Conservation (phyloP, 306 rosid species). For the Vachellia collinsii region DNA sequence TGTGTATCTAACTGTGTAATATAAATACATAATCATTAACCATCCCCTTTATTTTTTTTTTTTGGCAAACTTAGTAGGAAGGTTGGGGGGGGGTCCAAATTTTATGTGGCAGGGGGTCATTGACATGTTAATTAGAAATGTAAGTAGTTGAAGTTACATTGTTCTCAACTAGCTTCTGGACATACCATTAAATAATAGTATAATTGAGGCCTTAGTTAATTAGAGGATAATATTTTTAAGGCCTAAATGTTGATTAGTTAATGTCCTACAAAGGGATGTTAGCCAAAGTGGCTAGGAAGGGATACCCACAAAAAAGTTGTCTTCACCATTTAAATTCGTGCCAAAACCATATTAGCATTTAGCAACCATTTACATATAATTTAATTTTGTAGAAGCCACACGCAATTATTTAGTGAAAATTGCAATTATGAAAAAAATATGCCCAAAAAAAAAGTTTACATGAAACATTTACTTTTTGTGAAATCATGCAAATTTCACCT, state of each 20-base stretch:
- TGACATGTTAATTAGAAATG: not conserved
- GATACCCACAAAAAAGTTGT: not conserved
- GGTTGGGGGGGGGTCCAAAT: not conserved
- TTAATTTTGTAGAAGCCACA: not conserved
- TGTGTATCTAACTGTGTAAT: not conserved
- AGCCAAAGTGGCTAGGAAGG: not conserved
- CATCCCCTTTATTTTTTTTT: not conserved
- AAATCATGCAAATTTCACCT: not conserved
- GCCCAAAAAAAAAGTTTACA: not conserved
- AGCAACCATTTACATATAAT: too few relatives aligned
- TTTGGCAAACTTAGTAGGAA: not conserved
- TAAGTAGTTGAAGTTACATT: not conserved
- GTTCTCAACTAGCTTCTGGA: not conserved
- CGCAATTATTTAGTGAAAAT: not conserved
- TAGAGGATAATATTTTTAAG: not conserved
- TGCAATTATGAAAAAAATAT: too few relatives aligned
- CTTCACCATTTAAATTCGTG: not conserved
- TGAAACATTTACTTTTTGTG: too few relatives aligned
- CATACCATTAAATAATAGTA: not conserved
- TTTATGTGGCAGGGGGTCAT: not conserved
- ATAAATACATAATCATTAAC: not conserved
- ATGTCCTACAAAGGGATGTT: too few relatives aligned
- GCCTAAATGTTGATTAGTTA: not conserved
- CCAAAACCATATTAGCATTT: too few relatives aligned
- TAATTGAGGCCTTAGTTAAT: not conserved